Evolutionary conservation across 169 alveolate genomes (phyloP).

Genomic region (Eimeria sp.): DNA sequence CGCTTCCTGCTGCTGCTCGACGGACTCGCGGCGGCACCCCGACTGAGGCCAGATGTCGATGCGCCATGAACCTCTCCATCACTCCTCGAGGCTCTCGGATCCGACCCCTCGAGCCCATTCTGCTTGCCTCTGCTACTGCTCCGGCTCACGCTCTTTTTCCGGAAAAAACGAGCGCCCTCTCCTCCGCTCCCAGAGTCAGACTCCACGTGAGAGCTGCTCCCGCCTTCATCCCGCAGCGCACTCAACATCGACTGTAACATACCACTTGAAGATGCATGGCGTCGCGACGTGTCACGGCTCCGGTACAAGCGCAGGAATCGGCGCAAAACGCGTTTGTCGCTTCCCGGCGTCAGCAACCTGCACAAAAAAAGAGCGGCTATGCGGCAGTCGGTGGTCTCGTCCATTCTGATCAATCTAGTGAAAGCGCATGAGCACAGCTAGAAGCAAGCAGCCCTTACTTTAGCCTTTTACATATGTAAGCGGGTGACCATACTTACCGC

Average conservation of each 20-base stretch:
- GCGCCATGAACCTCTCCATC: conserved; percentile 74
- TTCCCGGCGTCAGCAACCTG: conserved; percentile 83
- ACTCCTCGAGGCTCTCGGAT: conserved; percentile 71
- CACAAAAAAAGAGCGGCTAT: not conserved
- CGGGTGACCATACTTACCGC: conserved; percentile 57
- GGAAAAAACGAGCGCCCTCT: conserved; percentile 65
- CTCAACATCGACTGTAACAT: conserved; percentile 77
- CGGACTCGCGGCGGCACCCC: conserved; percentile 72
- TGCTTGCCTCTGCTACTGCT: conserved; percentile 80
- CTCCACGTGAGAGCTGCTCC: conserved; percentile 78
- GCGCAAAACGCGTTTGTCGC: conserved; percentile 83
- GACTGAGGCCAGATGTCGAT: conserved; percentile 27
- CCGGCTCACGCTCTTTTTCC: conserved; percentile 78
- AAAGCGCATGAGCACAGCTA: not conserved
- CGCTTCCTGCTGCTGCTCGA: conserved; percentile 76
- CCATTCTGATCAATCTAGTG: not conserved
- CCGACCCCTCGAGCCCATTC: conserved; percentile 60
- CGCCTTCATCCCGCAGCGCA: conserved; percentile 73
- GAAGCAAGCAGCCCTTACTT: not conserved
- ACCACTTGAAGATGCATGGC: conserved; percentile 65
- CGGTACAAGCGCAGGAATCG: conserved; percentile 79
- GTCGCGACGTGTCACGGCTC: conserved; percentile 76
- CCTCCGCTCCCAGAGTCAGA: conserved; percentile 80
- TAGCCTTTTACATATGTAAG: not conserved
- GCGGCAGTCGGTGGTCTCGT: not conserved